These are phyloP conservation scores for Cornus florida DNA, from an alignment of 148 eudicot species.

Conservation along the genomic window DNA sequence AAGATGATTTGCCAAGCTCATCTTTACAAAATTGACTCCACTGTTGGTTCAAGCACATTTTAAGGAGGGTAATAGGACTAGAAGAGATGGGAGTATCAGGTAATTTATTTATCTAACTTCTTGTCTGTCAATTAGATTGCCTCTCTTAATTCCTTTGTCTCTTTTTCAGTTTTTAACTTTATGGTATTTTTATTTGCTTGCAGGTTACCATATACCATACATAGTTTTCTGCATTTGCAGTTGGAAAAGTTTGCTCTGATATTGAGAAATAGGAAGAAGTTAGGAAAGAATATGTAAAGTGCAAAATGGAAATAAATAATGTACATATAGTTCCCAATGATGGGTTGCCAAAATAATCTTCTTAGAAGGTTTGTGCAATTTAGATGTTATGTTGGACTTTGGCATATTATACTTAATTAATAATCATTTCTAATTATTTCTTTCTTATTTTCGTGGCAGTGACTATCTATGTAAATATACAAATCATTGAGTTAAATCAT, in stretches of 20 bases:
- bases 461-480: slow-evolving; percentile 17
- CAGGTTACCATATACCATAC: neutral
- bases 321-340: slow-evolving; percentile 8
- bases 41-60: slow-evolving; percentile 8
- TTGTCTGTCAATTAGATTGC: neutral
- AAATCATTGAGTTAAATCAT: slow-evolving; percentile 11
- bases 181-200: neutral
- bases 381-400: neutral
- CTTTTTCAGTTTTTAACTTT: neutral
- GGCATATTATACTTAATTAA: neutral
- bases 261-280: slow-evolving; percentile 11
- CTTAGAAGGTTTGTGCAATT: slow-evolving; percentile 14
- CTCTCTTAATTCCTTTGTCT: neutral
- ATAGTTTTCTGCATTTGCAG: slow-evolving; percentile 13
- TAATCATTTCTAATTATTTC: neutral
- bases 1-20: neutral
- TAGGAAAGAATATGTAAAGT: slow-evolving; percentile 7
- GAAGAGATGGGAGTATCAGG: slow-evolving; percentile 11
- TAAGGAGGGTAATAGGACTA: neutral
- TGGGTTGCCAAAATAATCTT: neutral
- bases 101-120: neutral
- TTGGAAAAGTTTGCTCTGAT: slow-evolving; percentile 3
- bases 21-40: neutral
- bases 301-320: slow-evolving; percentile 8
- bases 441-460: slow-evolving; percentile 21